A percentile compares a stretch with the other conserved stretches of the same genome.
Evolutionary conservation across 192 early-diverging fungal species (phyloP).

Genomic region (Geranomyces variabilis): DNA sequence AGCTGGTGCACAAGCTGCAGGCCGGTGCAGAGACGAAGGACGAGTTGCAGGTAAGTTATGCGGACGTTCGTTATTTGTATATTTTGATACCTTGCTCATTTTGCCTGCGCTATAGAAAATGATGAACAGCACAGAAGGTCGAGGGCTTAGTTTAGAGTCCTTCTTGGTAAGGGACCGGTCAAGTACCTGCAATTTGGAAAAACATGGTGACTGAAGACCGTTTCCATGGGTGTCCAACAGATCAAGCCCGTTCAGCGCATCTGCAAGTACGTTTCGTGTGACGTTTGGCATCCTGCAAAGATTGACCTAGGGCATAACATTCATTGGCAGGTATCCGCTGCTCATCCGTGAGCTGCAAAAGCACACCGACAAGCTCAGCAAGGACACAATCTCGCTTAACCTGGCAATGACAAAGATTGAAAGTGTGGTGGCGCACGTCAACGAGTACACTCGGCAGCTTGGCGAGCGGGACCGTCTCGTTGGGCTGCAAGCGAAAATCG

Average conservation of each 20-base stretch:
- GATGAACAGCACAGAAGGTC: constrained; percentile 47
- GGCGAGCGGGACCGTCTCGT: constrained; percentile 52
- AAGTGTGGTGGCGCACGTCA: constrained; percentile 54
- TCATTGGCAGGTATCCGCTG: constrained; percentile 44
- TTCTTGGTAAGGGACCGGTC: constrained; percentile 44
- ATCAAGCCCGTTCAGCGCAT: constrained; percentile 66
- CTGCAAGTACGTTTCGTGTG: constrained; percentile 51
- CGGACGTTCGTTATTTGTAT: not conserved
- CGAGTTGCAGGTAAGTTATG: constrained; percentile 6
- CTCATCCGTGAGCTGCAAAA: constrained; percentile 54
- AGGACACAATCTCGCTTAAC: constrained; percentile 48
- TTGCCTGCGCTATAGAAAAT: constrained; percentile 34
- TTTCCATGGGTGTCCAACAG: too few species aligned
- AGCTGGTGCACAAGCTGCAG: constrained; percentile 45
- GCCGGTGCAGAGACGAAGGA: constrained; percentile 46
- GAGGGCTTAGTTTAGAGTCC: constrained; percentile 61
- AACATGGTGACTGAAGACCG: too few species aligned
- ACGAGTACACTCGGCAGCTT: constrained; percentile 56
- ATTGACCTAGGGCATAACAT: not conserved
- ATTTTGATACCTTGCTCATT: not conserved
- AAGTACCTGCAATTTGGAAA: too few species aligned
- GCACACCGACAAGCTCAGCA: constrained; percentile 51
- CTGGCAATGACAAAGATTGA: constrained; percentile 58
- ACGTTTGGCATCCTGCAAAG: not conserved
- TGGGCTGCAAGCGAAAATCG: constrained; percentile 47